These are phyloP conservation scores for Mycotypha africana DNA, from an alignment of 371 early-diverging fungal genomes.

Conservation along the genomic window DNA sequence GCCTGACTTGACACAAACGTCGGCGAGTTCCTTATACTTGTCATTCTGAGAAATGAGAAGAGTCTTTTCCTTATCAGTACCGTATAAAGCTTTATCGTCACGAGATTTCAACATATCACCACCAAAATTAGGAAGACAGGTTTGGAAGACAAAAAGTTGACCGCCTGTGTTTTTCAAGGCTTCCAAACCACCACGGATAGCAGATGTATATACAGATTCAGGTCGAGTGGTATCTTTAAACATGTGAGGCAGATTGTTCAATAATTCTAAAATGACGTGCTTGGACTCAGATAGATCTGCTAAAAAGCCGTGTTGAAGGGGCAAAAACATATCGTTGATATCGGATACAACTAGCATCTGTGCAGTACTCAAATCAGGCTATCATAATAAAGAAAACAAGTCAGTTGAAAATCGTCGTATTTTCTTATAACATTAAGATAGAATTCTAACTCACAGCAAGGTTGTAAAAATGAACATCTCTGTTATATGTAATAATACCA, in stretches of 20 bases:
- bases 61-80: conserved; percentile 88
- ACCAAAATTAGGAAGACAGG: conserved; percentile 85
- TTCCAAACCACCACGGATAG: conserved; percentile 70
- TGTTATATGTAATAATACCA: conserved; percentile 90
- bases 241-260: conserved; percentile 79
- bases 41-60: conserved; percentile 81
- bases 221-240: conserved; percentile 73
- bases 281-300: conserved; percentile 78
- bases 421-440: not conserved
- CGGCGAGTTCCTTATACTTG: conserved; percentile 80
- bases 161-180: conserved; percentile 86
- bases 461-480: conserved; percentile 91
- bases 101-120: conserved; percentile 79
- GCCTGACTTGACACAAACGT: conserved; percentile 78
- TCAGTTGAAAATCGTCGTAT: not conserved
- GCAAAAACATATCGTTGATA: conserved; percentile 89
- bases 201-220: conserved; percentile 86
- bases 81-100: conserved; percentile 82
- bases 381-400: not conserved
- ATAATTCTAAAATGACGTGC: conserved; percentile 74
- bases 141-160: conserved; percentile 82
- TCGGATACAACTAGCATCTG: conserved; percentile 97
- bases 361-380: conserved; percentile 75
- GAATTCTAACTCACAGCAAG: conserved; percentile 55
- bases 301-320: conserved; percentile 86